These are phyloP conservation scores for Trichoderma harzianum DNA, from an alignment of 2,329 filamentous ascomycete species.

Conservation along the genomic window DNA sequence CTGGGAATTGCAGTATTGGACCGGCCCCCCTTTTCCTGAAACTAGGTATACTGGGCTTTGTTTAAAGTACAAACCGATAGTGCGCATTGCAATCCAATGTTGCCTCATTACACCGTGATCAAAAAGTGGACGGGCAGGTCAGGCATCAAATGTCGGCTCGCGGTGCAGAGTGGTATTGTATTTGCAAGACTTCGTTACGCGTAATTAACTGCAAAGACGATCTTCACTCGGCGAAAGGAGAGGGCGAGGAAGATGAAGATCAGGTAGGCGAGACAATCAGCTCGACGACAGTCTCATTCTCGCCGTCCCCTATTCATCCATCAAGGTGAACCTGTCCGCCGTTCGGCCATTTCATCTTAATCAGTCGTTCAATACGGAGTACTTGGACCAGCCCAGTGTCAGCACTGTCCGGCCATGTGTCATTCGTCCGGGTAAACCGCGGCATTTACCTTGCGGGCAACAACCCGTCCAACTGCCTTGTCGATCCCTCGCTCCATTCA, in stretches of 20 bases:
- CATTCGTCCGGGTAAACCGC: neutral
- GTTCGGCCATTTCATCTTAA: constrained; percentile 10
- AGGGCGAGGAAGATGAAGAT: neutral
- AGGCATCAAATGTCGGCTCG: neutral
- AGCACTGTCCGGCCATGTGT: neutral
- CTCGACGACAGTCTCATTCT: neutral
- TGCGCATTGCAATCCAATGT: constrained; percentile 1
- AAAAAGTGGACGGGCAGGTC: neutral
- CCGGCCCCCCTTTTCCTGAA: constrained; percentile 11
- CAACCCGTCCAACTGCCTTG: constrained; percentile 9
- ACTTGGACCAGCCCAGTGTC: neutral
- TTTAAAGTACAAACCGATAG: neutral
- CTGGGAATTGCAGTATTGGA: neutral
- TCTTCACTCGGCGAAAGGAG: constrained; percentile 5
- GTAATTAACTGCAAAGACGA: constrained; percentile 7
- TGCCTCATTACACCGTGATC: neutral
- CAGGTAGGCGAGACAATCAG: neutral
- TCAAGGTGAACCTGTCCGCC: neutral
- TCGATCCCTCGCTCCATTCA: constrained; percentile 10
- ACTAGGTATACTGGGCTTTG: constrained; percentile 4
- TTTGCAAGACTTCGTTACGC: neutral
- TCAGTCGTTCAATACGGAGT: constrained; percentile 4
- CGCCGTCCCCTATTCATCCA: neutral
- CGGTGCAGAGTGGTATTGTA: constrained; percentile 1
- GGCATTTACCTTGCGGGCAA: neutral